phyloP scores from a whole-genome alignment of 306 rosid genomes.

The Rosa persica region DNA sequence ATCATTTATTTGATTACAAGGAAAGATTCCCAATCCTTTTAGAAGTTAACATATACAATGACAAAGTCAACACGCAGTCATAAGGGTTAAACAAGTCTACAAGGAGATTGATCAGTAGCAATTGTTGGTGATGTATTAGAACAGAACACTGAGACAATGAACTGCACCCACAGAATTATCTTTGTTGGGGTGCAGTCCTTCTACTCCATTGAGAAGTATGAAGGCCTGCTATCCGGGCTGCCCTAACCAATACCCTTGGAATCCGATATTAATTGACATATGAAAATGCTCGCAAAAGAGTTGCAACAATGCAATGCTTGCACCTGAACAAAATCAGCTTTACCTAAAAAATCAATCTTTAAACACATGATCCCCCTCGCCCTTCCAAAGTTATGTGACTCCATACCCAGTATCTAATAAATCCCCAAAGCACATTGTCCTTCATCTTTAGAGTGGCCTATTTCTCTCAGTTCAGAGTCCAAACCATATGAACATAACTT shows the following conservation, averaged over 20 bases:
- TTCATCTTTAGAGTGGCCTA: neutral
- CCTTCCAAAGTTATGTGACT: neutral
- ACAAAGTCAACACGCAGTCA: neutral
- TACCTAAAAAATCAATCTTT: neutral
- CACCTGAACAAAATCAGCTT: neutral
- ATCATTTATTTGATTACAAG: neutral
- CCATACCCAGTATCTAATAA: neutral
- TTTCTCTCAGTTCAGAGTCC: neutral
- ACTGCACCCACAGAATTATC: neutral
- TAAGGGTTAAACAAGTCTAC: neutral
- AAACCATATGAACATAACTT: neutral
- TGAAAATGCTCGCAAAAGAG: neutral
- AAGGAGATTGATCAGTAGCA: neutral
- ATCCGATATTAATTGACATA: neutral
- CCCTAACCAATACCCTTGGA: neutral
- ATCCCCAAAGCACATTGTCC: neutral
- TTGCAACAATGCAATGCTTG: neutral
- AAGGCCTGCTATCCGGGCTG: neutral
- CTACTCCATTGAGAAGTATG: neutral
- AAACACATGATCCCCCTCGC: neutral
- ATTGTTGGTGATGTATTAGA: neutral
- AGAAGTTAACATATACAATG: neutral
- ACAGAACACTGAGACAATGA: neutral
- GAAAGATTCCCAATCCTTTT: neutral
- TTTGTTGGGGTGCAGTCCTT: neutral